Evolutionary conservation across 1,284 basidiomycete species (phyloP).

Genomic region (Blastosporella zonata): DNA sequence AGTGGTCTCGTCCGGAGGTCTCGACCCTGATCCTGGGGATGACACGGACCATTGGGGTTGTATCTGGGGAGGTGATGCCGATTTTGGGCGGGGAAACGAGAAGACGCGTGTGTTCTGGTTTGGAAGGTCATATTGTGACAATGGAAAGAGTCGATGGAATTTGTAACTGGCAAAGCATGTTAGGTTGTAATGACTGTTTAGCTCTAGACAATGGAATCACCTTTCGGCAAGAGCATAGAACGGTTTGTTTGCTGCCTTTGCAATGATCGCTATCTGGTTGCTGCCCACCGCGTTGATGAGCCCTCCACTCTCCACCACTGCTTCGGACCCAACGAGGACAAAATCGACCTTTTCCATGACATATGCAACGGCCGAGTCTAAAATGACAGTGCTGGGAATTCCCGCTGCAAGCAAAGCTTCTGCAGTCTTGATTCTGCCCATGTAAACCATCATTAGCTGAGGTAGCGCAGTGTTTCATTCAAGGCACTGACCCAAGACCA

Average conservation of each 20-base stretch:
- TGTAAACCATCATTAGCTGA: constrained; percentile 15
- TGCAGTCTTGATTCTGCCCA: constrained; percentile 82
- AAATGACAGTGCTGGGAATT: constrained; percentile 91
- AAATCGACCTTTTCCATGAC: constrained; percentile 96
- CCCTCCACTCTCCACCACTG: constrained; percentile 93
- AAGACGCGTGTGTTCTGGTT: constrained; percentile 73
- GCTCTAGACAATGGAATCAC: constrained; percentile 32
- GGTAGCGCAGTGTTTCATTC: constrained; percentile 10
- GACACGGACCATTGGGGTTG: constrained; percentile 14
- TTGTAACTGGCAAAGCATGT: constrained; percentile 72
- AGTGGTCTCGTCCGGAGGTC: constrained; percentile 18
- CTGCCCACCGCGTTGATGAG: constrained; percentile 90
- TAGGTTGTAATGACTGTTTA: constrained; percentile 22
- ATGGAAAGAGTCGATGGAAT: constrained; percentile 94
- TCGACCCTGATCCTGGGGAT: constrained; percentile 15
- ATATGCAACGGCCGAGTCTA: constrained; percentile 96
- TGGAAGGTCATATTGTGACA: constrained; percentile 96
- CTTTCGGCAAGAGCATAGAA: constrained; percentile 97
- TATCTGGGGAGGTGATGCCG: constrained; percentile 2
- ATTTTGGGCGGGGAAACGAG: constrained; percentile 51
- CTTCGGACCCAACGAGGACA: constrained; percentile 95
- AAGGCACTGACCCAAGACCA: constrained; percentile 64
- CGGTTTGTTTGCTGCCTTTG: constrained; percentile 91
- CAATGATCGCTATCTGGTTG: constrained; percentile 95
- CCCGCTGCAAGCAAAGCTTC: constrained; percentile 80